Conservation (phyloP, 768 basidiomycete species). For the Nidularia pulvinata region DNA sequence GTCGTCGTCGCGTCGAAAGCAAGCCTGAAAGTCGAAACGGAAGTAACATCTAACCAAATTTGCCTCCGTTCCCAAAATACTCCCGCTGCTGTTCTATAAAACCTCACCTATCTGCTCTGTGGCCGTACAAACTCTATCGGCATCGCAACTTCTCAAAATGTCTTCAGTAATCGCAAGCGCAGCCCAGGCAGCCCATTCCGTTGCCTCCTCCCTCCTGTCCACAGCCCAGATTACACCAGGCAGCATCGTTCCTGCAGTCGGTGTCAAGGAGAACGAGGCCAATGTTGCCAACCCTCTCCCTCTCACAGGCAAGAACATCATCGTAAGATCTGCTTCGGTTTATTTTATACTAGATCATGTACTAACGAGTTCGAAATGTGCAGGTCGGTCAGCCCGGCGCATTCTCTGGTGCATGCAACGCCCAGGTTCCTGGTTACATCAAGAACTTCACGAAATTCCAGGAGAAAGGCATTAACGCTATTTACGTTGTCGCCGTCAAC, state of each 20-base stretch:
- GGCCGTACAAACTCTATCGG: too few species aligned
- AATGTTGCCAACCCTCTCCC: constrained; percentile 37
- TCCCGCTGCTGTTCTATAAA: too few species aligned
- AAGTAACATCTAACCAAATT: too few species aligned
- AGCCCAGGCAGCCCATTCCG: constrained; percentile 53
- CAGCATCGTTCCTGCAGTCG: constrained; percentile 41
- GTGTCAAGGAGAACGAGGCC: constrained; percentile 61
- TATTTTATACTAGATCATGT: neutral
- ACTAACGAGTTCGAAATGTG: neutral
- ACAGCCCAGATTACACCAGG: constrained; percentile 47
- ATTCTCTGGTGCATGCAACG: constrained; percentile 73
- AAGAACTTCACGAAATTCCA: constrained; percentile 68
- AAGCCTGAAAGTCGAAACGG: too few species aligned
- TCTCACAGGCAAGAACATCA: constrained; percentile 60
- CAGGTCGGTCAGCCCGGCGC: constrained; percentile 79
- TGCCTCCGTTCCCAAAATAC: too few species aligned
- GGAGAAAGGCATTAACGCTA: constrained; percentile 70
- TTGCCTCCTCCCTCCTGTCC: constrained; percentile 48
- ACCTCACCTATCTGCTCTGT: too few species aligned
- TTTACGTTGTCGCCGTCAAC: constrained; percentile 78
- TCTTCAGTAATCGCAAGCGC: constrained; percentile 43
- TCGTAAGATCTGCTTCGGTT: constrained; percentile 38
- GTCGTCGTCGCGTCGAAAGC: too few species aligned
- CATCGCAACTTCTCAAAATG: too few species aligned
- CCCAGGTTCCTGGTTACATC: constrained; percentile 66